phyloP scores from a whole-genome alignment of 2,329 filamentous ascomycete genomes.

The Fusarium citri region DNA sequence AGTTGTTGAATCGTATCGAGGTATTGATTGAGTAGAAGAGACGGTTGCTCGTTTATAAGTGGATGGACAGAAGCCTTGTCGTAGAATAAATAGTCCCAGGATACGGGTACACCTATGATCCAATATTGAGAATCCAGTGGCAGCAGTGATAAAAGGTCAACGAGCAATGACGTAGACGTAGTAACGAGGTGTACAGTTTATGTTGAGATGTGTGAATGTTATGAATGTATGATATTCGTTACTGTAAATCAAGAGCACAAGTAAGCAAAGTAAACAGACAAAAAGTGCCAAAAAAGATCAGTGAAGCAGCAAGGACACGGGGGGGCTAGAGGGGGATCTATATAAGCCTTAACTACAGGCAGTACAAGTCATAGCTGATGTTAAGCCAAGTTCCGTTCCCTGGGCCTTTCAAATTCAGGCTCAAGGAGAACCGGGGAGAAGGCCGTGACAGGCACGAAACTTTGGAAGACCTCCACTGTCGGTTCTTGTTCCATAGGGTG shows the following conservation, averaged over 20 bases:
- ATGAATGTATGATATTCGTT: background rate
- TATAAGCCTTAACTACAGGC: conserved; percentile 41
- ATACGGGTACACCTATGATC: background rate
- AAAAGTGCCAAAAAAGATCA: conserved; percentile 18
- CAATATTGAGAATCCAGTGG: conserved; percentile 1
- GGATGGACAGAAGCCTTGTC: background rate
- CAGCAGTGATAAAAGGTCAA: conserved; percentile 23
- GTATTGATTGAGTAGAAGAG: background rate
- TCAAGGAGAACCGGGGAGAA: conserved; percentile 44
- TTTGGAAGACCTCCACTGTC: conserved; percentile 31
- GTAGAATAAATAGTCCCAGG: background rate
- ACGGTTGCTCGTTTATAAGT: background rate
- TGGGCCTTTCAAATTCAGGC: conserved; percentile 36
- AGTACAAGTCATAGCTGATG: conserved; percentile 39
- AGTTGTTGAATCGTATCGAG: background rate
- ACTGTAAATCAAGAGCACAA: conserved; percentile 7
- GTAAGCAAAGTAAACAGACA: conserved; percentile 6
- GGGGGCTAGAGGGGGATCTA: conserved; percentile 38
- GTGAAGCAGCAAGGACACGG: conserved; percentile 20
- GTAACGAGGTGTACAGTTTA: conserved; percentile 18
- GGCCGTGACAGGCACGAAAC: conserved; percentile 36
- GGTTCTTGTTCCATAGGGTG: conserved; percentile 33
- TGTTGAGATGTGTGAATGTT: background rate
- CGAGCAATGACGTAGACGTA: conserved; percentile 20
- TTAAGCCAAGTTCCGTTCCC: background rate